A percentile compares a stretch with the other conserved stretches of the same genome.
Evolutionary conservation across 169 alveolate genomes (phyloP).

Genomic region (Hepatocystis sp.): DNA sequence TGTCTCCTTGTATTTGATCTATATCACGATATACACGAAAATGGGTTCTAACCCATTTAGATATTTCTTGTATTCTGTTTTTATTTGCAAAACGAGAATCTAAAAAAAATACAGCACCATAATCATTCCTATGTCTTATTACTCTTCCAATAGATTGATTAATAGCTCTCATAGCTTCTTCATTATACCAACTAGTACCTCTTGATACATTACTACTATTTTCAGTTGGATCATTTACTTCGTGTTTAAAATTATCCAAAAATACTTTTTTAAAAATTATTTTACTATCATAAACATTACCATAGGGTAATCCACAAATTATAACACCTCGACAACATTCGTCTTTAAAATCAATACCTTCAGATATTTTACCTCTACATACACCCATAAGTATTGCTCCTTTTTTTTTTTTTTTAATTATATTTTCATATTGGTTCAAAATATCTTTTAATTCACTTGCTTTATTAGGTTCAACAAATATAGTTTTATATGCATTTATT

Average conservation of each 20-base stretch:
- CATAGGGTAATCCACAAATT: conserved; percentile 94
- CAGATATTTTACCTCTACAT: conserved; percentile 95
- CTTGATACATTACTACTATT: conserved; percentile 27
- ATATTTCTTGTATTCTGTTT: conserved; percentile 84
- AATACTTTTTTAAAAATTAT: conserved; percentile 92
- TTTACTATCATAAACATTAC: conserved; percentile 90
- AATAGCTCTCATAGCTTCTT: conserved; percentile 95
- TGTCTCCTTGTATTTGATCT: conserved; percentile 73
- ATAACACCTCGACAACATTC: conserved; percentile 93
- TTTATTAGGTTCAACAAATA: conserved; percentile 82
- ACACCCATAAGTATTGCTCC: conserved; percentile 95
- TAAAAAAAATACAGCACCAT: conserved; percentile 92
- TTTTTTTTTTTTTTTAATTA: conserved; percentile 81
- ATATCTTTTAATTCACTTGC: conserved; percentile 77
- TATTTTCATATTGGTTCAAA: conserved; percentile 80
- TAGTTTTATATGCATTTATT: conserved; percentile 78
- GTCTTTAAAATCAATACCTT: conserved; percentile 96
- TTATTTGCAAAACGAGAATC: conserved; percentile 90
- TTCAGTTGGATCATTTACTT: conserved; percentile 12
- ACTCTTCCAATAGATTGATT: conserved; percentile 98
- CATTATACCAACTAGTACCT: conserved; percentile 93
- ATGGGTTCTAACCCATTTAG: conserved; percentile 90
- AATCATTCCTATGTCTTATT: conserved; percentile 95
- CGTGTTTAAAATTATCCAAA: conserved; percentile 77
- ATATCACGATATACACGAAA: conserved; percentile 60